phyloP scores from a whole-genome alignment of 345 rosid species.

The Gossypium raimondii region DNA sequence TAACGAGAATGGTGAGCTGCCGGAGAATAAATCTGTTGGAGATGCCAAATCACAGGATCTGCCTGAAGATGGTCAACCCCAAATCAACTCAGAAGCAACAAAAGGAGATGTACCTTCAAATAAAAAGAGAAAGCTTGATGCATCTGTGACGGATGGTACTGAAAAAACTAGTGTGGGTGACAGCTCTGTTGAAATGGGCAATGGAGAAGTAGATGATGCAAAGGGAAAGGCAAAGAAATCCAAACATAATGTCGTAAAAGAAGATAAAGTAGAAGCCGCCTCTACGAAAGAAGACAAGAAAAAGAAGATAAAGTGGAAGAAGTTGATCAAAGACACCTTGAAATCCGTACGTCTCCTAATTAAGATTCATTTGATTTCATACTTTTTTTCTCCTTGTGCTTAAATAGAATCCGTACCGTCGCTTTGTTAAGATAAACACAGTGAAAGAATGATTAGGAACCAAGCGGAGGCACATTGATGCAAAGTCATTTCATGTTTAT shows the following conservation, averaged over 20 bases:
- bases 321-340: constrained; percentile 59
- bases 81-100: constrained; percentile 19
- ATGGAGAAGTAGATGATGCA: constrained; percentile 32
- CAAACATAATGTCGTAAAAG: constrained; percentile 19
- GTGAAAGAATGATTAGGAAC: not conserved
- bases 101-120: constrained; percentile 32
- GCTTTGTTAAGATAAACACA: not conserved
- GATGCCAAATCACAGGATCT: constrained; percentile 32
- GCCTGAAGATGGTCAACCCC: constrained; percentile 14
- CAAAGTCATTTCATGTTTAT: not conserved
- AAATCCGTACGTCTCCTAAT: constrained; percentile 46
- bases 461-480: not conserved
- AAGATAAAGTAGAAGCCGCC: constrained; percentile 19
- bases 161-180: constrained; percentile 11
- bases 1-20: constrained; percentile 25
- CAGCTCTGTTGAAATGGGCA: constrained; percentile 21
- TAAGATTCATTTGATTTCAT: not conserved
- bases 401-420: not conserved
- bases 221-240: constrained; percentile 38
- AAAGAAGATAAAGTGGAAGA: constrained; percentile 76
- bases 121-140: constrained; percentile 59
- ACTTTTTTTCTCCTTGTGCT: not conserved
- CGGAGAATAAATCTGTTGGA: constrained; percentile 17
- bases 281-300: constrained; percentile 27
- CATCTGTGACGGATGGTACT: constrained; percentile 17